Conservation (phyloP, 129 eudicot species). For the Helichrysum umbraculigerum region DNA sequence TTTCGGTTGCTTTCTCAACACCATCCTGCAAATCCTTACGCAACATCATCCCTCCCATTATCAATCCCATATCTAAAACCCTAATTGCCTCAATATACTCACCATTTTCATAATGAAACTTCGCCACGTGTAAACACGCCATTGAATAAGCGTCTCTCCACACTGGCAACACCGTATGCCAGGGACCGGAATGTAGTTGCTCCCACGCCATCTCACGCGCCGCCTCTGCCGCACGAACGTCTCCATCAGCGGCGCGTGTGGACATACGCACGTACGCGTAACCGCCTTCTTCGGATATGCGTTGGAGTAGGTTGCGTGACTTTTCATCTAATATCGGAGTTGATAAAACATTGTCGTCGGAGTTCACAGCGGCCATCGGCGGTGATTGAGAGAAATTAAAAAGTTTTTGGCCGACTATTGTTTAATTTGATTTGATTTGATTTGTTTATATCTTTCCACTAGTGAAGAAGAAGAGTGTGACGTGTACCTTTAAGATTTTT, state of each 20-base stretch:
- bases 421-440: background rate
- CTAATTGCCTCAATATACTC: slow-evolving; percentile 57
- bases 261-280: slow-evolving; percentile 70
- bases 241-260: slow-evolving; percentile 62
- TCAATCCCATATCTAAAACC: slow-evolving; percentile 85
- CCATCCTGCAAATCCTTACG: slow-evolving; percentile 64
- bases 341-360: slow-evolving; percentile 29
- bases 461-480: slow-evolving; percentile 36
- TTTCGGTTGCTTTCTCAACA: slow-evolving; percentile 43
- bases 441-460: background rate
- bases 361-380: slow-evolving; percentile 40
- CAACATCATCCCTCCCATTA: slow-evolving; percentile 79
- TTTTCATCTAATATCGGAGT: slow-evolving; percentile 56
- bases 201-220: slow-evolving; percentile 99
- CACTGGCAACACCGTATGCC: slow-evolving; percentile 81
- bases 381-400: slow-evolving; percentile 29
- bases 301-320: slow-evolving; percentile 42
- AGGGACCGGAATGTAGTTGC: slow-evolving; percentile 95
- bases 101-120: slow-evolving; percentile 36
- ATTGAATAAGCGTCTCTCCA: slow-evolving; percentile 97
- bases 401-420: slow-evolving; percentile 19
- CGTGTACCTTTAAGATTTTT: slow-evolving; percentile 32
- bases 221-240: slow-evolving; percentile 85
- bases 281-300: slow-evolving; percentile 74
- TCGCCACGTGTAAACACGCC: slow-evolving; percentile 90